Percentiles rank a stretch among this genome's conserved stretches.
These are phyloP conservation scores for Golubevia sp. DNA, from an alignment of 1,284 basidiomycete species.

Conservation along the genomic window DNA sequence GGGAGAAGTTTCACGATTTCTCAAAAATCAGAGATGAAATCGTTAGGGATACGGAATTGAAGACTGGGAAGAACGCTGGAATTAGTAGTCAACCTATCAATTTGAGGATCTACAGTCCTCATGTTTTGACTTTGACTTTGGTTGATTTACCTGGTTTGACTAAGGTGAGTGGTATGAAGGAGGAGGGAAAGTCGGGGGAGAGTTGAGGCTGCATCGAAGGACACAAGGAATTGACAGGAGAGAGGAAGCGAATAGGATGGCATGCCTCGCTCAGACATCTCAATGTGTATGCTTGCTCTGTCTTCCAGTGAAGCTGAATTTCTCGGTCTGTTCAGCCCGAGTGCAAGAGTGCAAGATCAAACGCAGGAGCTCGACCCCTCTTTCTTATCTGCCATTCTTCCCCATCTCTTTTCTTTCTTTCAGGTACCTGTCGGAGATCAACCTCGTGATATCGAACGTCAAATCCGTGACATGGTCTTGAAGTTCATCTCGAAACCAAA, in stretches of 20 bases:
- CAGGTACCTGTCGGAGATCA: constrained; percentile 92
- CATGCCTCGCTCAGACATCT: too few species aligned
- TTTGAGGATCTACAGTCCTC: constrained; percentile 91
- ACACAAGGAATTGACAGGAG: too few species aligned
- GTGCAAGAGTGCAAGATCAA: too few species aligned
- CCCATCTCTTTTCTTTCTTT: background rate
- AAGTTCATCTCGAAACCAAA: constrained; percentile 93
- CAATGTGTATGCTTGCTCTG: too few species aligned
- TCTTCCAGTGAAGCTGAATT: too few species aligned
- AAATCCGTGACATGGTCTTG: constrained; percentile 93
- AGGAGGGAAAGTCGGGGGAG: background rate
- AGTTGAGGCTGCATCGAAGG: too few species aligned
- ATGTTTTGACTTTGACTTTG: constrained; percentile 92
- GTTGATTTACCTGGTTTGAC: constrained; percentile 96
- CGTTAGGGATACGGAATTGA: constrained; percentile 91
- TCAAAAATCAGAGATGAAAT: constrained; percentile 95
- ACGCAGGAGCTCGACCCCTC: too few species aligned
- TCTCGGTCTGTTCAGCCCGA: too few species aligned
- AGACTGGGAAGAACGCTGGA: constrained; percentile 90
- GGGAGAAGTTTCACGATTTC: constrained; percentile 97
- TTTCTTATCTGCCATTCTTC: background rate
- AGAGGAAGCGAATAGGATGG: too few species aligned
- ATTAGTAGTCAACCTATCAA: constrained; percentile 86
- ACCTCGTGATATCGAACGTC: constrained; percentile 94
- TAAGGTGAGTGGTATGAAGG: constrained; percentile 66